phyloP scores from a whole-genome alignment of 805 yeast species.

The Lachancea kluyveri region DNA sequence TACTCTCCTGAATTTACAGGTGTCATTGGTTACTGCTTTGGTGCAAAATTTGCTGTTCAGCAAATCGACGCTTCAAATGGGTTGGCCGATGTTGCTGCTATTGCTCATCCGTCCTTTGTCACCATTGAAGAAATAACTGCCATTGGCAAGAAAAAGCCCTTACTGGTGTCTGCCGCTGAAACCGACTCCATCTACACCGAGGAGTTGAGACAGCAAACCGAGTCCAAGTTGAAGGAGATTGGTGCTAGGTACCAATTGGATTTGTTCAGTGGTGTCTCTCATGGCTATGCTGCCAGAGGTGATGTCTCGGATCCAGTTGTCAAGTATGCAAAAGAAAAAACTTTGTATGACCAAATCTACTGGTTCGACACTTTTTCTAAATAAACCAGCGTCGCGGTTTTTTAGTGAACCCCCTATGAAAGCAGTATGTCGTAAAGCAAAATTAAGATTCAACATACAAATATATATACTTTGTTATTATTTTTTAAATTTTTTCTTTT shows the following conservation, averaged over 20 bases:
- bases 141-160: slow-evolving; percentile 45
- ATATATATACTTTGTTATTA: too few species aligned
- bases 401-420: too few species aligned
- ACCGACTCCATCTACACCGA: slow-evolving; percentile 54
- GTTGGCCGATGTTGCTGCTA: slow-evolving; percentile 53
- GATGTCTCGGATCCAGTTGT: slow-evolving; percentile 49
- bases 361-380: slow-evolving; percentile 21
- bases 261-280: slow-evolving; percentile 56
- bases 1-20: slow-evolving; percentile 44
- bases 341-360: slow-evolving; percentile 37
- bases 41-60: slow-evolving; percentile 64
- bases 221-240: slow-evolving; percentile 47
- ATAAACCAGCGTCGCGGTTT: too few species aligned
- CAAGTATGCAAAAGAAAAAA: slow-evolving; percentile 62
- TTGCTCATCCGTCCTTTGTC: slow-evolving; percentile 82
- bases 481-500: too few species aligned
- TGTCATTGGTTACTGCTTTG: slow-evolving; percentile 77
- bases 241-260: slow-evolving; percentile 54
- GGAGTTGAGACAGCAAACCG: slow-evolving; percentile 59
- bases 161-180: slow-evolving; percentile 72
- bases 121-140: slow-evolving; percentile 55
- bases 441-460: too few species aligned
- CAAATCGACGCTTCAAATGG: slow-evolving; percentile 35
- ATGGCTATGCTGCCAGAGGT: slow-evolving; percentile 81
- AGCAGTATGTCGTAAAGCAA: too few species aligned